Conservation (phyloP, 192 early-diverging fungal species). For the Linnemannia hyalina region DNA sequence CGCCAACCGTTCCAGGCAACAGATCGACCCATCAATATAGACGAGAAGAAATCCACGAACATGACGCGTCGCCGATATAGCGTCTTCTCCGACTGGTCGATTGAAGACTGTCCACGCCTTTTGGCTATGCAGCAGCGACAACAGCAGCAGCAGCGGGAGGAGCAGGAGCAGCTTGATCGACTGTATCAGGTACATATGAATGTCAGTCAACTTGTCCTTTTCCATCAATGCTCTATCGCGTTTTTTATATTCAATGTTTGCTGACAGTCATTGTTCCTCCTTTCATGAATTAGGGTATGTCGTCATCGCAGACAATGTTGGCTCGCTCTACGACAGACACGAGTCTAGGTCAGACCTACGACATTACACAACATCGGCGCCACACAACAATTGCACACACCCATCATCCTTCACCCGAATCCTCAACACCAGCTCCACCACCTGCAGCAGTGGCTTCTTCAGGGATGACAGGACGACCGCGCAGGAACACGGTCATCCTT, state of each 20-base stretch:
- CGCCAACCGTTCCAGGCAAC: neutral
- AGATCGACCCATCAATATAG: neutral
- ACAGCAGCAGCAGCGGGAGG: neutral
- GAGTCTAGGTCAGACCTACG: neutral
- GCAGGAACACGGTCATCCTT: constrained; percentile 29
- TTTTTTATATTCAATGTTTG: neutral
- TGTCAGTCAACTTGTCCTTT: neutral
- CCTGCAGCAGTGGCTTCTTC: neutral
- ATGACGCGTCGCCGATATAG: constrained; percentile 24
- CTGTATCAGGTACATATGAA: neutral
- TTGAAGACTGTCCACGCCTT: constrained; percentile 30
- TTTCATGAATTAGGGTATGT: neutral
- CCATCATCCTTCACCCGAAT: neutral
- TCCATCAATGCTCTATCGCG: neutral
- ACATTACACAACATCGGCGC: constrained; percentile 13
- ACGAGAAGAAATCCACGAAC: neutral
- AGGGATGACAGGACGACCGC: neutral
- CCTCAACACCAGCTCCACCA: neutral
- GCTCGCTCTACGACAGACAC: constrained; percentile 21
- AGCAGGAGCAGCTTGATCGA: neutral
- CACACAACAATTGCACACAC: constrained; percentile 2
- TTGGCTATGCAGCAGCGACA: constrained; percentile 18
- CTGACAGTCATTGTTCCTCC: neutral
- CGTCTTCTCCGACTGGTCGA: constrained; percentile 37
- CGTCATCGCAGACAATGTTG: neutral